These are phyloP conservation scores for Endocalyx cinctus DNA, from an alignment of 2,329 filamentous ascomycete species.

Conservation along the genomic window DNA sequence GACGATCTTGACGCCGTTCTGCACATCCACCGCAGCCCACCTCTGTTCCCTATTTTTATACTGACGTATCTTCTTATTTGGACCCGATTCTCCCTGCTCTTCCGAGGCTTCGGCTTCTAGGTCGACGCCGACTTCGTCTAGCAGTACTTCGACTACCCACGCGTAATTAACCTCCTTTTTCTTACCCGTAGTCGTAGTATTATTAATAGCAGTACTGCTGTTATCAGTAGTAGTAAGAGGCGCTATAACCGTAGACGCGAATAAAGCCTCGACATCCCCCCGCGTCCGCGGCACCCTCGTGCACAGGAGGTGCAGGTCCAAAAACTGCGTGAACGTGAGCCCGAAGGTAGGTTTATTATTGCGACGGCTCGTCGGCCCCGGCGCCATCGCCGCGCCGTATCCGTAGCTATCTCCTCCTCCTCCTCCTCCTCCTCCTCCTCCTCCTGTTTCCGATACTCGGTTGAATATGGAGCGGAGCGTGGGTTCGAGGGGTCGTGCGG, in stretches of 20 bases:
- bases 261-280: slow-evolving; percentile 34
- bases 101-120: slow-evolving; percentile 4
- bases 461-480: slow-evolving; percentile 2
- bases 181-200: slow-evolving; percentile 4
- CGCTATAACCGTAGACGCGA: slow-evolving; percentile 6
- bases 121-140: slow-evolving; percentile 48
- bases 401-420: slow-evolving; percentile 2
- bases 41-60: slow-evolving; percentile 43
- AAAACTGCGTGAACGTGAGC: slow-evolving; percentile 48
- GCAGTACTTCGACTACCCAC: slow-evolving; percentile 47
- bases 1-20: slow-evolving; percentile 31
- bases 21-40: slow-evolving; percentile 46
- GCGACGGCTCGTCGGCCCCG: slow-evolving; percentile 22
- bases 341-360: slow-evolving; percentile 50
- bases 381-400: slow-evolving; percentile 14
- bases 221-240: no score
- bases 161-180: slow-evolving; percentile 19
- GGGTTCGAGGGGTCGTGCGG: neutral
- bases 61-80: slow-evolving; percentile 8
- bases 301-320: slow-evolving; percentile 51
- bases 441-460: no score
- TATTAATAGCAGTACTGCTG: neutral
- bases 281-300: slow-evolving; percentile 36
- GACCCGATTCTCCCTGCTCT: slow-evolving; percentile 6
- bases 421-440: slow-evolving; percentile 2